Percentiles rank a stretch among this genome's conserved stretches.
Conservation (phyloP, 164 flowering plant genomes). For the Malania oleifera region DNA sequence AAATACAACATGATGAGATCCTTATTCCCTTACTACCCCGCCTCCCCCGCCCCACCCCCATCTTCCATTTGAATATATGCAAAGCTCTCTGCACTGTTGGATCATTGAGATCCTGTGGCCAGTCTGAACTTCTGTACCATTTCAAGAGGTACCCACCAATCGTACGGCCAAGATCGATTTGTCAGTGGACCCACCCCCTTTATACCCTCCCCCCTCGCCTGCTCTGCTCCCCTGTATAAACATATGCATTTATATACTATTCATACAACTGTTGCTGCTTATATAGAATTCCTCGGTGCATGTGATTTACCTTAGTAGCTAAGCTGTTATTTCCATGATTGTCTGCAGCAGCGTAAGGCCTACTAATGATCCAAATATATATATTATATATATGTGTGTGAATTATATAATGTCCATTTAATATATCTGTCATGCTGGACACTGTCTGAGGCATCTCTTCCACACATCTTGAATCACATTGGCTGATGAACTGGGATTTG, state of each 20-base stretch:
- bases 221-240: conserved; percentile 1
- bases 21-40: too few species aligned
- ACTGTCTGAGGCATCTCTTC: conserved; percentile 40
- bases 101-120: conserved; percentile 16
- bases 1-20: too few species aligned
- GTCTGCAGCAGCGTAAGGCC: conserved; percentile 17
- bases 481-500: conserved; percentile 42
- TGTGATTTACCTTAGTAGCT: conserved; percentile 32
- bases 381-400: conserved; percentile 3
- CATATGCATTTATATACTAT: conserved; percentile 11
- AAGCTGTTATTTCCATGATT: conserved; percentile 30
- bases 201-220: conserved; percentile 19
- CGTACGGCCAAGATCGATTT: conserved; percentile 29
- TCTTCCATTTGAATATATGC: too few species aligned
- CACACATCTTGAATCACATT: conserved; percentile 36
- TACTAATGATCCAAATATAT: conserved; percentile 28
- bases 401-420: not conserved
- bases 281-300: conserved; percentile 31
- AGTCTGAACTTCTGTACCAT: conserved; percentile 14
- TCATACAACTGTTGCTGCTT: conserved; percentile 21
- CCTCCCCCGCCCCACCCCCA: too few species aligned
- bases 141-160: conserved; percentile 20
- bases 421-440: conserved; percentile 26
- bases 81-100: conserved; percentile 7
- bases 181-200: conserved; percentile 29